Evolutionary conservation across 1,284 basidiomycete genomes (phyloP).

Genomic region (Ustilago crameri): DNA sequence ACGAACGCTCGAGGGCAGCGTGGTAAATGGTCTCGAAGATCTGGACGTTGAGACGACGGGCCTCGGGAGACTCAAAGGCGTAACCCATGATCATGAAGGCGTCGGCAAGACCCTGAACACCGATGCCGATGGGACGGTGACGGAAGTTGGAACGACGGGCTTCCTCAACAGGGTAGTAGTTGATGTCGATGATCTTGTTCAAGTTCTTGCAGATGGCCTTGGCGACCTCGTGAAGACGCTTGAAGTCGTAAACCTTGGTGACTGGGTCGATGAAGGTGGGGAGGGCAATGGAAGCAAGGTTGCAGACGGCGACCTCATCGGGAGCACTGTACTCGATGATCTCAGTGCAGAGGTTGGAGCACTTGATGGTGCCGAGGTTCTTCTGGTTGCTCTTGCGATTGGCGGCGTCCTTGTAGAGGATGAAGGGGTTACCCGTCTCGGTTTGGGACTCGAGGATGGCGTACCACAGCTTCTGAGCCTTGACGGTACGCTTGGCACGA

Average conservation of each 20-base stretch:
- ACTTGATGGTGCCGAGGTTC: conserved; percentile 99
- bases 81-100: conserved; percentile 97
- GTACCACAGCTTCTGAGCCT: conserved; percentile 99
- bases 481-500: conserved; percentile 84
- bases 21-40: conserved; percentile 99
- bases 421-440: conserved; percentile 97
- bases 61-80: conserved; percentile 91
- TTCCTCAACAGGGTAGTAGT: conserved; percentile 90
- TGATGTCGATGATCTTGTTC: conserved; percentile 92
- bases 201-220: conserved; percentile 80
- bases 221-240: conserved; percentile 91
- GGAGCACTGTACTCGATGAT: conserved; percentile 98
- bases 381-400: conserved; percentile 81
- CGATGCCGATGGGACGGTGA: conserved; percentile 96
- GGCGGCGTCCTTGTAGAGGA: conserved; percentile 85
- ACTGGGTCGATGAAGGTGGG: conserved; percentile 72
- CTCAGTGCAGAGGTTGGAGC: conserved; percentile 98
- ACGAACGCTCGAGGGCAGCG: conserved; percentile 89
- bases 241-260: conserved; percentile 78
- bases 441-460: conserved; percentile 96
- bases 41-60: conserved; percentile 88
- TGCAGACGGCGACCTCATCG: conserved; percentile 98
- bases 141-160: conserved; percentile 94
- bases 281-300: conserved; percentile 95
- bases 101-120: conserved; percentile 97